Percentiles rank a stretch among this genome's conserved stretches.
These are phyloP conservation scores for Atkinsonella hypoxylon DNA, from an alignment of 2,329 filamentous ascomycete genomes.

Conservation along the genomic window DNA sequence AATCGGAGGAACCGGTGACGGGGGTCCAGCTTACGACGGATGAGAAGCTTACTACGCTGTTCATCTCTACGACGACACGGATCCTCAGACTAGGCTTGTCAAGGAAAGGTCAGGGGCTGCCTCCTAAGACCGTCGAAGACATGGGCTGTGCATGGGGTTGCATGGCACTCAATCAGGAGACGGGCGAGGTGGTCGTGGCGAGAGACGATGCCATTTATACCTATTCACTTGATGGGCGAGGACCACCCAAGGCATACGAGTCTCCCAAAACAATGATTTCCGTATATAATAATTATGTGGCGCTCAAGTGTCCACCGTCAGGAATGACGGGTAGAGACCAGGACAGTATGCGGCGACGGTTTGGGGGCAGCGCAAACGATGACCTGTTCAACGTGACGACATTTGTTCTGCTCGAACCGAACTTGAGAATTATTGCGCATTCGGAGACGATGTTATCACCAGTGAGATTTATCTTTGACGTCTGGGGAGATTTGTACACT, in stretches of 20 bases:
- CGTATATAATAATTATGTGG: constrained; percentile 75
- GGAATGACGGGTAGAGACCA: constrained; percentile 40
- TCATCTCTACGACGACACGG: constrained; percentile 80
- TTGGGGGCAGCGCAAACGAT: constrained; percentile 58
- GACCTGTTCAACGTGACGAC: constrained; percentile 77
- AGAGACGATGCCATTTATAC: constrained; percentile 93
- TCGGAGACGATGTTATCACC: constrained; percentile 74
- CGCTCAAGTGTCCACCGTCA: constrained; percentile 66
- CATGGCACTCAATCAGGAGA: constrained; percentile 74
- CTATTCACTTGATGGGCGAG: constrained; percentile 74
- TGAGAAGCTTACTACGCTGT: constrained; percentile 58
- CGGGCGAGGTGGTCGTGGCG: constrained; percentile 80
- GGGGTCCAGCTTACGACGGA: constrained; percentile 67
- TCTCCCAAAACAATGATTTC: constrained; percentile 74
- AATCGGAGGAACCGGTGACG: constrained; percentile 92
- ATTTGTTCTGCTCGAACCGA: constrained; percentile 84
- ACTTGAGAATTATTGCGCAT: constrained; percentile 80
- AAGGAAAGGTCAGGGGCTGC: constrained; percentile 78
- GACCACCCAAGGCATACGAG: constrained; percentile 83
- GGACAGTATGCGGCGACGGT: constrained; percentile 54
- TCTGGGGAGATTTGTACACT: constrained; percentile 90
- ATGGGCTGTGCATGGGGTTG: constrained; percentile 85
- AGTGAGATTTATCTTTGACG: constrained; percentile 66
- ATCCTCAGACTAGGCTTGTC: constrained; percentile 81
- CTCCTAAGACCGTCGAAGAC: constrained; percentile 80